Evolutionary conservation across 2,329 filamentous ascomycete genomes (phyloP), one percentile per base, ranked within the genome.

Genomic region (Epicoccum sorghinum): DNA sequence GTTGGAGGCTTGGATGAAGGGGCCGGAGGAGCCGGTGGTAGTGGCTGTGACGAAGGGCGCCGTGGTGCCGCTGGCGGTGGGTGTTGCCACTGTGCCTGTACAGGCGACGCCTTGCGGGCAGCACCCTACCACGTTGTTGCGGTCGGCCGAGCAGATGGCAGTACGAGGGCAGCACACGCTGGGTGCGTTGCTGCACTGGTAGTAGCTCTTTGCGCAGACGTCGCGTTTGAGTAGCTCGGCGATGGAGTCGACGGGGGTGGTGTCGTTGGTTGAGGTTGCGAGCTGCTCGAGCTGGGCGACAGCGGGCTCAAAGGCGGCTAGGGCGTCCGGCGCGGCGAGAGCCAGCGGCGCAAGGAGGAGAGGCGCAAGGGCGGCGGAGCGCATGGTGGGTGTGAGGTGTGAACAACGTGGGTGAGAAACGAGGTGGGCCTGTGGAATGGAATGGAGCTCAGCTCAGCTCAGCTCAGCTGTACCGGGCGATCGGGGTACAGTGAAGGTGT

Each of bases 81-180:
- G 27, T n/a, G 61, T 50, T 24, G 52, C 63, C 30, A 86, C 77
- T 7, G 76, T 79, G 2, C 85, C 85, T 0, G 84, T 86, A 65
- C 85, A 88, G 25, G 75, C 79, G 12, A 81, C 81, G 45, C 82
- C 80, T 24, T 73, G 77, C 0, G 84, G 84, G 72, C 85, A 88
- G 76, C 85, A 88, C 23, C 84, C 85, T 48, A 87, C 80, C 57
- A 86, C 78, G 48, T 83, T 79, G 33, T 79, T 81, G 36, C 73
- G 71, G 70, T 88, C 85, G 45, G 79, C 77, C 37, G 81, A 79
- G 74, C 85, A 88, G 52, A 79, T 76, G 22, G 82, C 79, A 43
- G 76, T 77, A 36, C 75, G 71, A 30, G 74, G 75, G 70, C 85
- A 88, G 77, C 85, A 88, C 49, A 84, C 77, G 35, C 77, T 77